Conservation (phyloP, 1,139 yeast genomes). For the Debaryomyces fabryi region DNA sequence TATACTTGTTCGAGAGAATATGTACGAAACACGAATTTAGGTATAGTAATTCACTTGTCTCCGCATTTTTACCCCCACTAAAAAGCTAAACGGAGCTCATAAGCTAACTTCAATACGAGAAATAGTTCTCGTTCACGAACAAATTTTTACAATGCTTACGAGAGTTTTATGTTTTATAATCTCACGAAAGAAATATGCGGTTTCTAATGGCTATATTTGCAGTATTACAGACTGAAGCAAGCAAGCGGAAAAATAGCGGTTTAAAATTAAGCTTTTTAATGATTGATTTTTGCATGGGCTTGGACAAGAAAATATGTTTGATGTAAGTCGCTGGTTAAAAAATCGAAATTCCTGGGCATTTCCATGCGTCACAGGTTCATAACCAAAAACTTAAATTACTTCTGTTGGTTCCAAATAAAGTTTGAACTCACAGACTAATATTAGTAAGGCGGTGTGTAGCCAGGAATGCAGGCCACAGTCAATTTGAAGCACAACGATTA, state of each 20-base stretch:
- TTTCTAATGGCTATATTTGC: background rate
- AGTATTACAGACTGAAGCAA: background rate
- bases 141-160: background rate
- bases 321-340: slow-evolving; percentile 2
- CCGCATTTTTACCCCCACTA: slow-evolving; percentile 7
- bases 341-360: slow-evolving; percentile 2
- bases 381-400: background rate
- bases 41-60: background rate
- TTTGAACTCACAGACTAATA: background rate
- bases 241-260: background rate
- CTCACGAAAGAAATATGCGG: background rate
- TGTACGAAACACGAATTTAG: slow-evolving; percentile 7
- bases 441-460: background rate
- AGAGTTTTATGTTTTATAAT: background rate
- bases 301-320: background rate
- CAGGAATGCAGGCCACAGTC: background rate
- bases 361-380: background rate
- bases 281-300: background rate
- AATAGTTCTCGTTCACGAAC: background rate
- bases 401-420: background rate
- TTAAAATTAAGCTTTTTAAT: background rate
- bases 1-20: slow-evolving; percentile 1
- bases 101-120: background rate
- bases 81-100: slow-evolving; percentile 7
- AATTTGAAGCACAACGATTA: background rate